Conservation (phyloP, 139 green algal genomes). For the Closterium sp. region DNA sequence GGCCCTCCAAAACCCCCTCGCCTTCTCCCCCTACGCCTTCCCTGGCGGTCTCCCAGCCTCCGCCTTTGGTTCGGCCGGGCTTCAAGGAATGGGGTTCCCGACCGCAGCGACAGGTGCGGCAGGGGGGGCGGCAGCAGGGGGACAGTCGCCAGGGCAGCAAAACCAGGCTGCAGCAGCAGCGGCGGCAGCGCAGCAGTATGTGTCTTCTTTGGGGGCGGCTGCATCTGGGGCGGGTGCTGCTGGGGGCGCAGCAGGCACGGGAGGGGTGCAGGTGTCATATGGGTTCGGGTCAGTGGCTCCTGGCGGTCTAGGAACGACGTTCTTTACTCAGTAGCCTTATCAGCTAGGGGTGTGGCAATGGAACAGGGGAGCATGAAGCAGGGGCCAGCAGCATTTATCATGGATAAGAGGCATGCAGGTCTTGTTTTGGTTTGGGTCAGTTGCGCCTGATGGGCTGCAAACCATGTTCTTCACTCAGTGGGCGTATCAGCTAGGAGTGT, state of each 20-base stretch:
- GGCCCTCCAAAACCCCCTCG: background rate
- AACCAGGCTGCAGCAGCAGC: background rate
- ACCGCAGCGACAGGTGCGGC: background rate
- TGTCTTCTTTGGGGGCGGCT: background rate
- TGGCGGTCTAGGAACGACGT: background rate
- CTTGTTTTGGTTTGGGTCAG: too few relatives aligned
- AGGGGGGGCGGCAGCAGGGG: background rate
- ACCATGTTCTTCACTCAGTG: too few relatives aligned
- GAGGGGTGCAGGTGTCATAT: background rate
- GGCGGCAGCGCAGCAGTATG: background rate
- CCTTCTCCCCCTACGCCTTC: background rate
- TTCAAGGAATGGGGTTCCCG: background rate
- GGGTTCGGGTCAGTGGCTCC: background rate
- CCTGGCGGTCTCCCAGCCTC: background rate
- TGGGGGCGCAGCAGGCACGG: background rate
- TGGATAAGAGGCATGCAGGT: too few relatives aligned
- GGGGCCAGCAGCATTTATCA: too few relatives aligned
- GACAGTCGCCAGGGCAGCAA: background rate
- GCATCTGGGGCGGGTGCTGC: background rate
- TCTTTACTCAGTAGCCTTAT: background rate
- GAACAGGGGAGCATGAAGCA: too few relatives aligned
- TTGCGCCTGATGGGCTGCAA: too few relatives aligned
- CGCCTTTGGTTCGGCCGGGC: background rate
- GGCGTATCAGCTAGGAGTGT: too few relatives aligned
- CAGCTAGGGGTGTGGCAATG: background rate